Percentiles rank a stretch among this genome's conserved stretches.
Conservation (phyloP, 768 basidiomycete species). For the Bullera alba region DNA sequence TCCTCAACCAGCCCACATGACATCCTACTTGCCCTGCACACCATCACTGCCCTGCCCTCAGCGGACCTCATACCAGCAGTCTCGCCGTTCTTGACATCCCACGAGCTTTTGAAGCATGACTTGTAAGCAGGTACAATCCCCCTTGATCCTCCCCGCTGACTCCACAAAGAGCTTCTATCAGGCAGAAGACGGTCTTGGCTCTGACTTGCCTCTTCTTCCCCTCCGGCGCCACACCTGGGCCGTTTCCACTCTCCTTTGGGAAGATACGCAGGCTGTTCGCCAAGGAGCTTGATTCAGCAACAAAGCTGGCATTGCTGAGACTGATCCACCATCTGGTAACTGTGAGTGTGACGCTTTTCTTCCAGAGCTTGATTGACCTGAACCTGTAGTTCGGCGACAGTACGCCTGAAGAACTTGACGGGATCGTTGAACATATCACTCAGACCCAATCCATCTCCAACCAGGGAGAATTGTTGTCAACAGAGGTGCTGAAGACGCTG, state of each 20-base stretch:
- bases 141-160: neutral
- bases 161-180: constrained; percentile 12
- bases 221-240: no score
- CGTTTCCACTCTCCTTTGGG: constrained; percentile 27
- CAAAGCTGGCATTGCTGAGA: constrained; percentile 10
- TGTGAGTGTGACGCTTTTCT: no score
- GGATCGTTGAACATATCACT: constrained; percentile 15
- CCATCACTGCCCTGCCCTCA: constrained; percentile 25
- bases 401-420: no score
- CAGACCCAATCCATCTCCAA: no score
- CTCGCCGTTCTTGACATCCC: constrained; percentile 18
- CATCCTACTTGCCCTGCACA: constrained; percentile 24
- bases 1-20: constrained; percentile 7
- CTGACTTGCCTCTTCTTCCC: constrained; percentile 14
- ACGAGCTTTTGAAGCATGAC: constrained; percentile 18
- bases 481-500: no score
- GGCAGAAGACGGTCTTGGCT: constrained; percentile 4
- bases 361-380: no score
- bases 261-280: constrained; percentile 12
- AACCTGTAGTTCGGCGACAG: no score
- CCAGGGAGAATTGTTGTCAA: no score
- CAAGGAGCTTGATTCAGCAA: constrained; percentile 3
- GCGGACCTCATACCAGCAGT: constrained; percentile 29
- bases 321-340: constrained; percentile 10
- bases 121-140: constrained; percentile 12